These are phyloP conservation scores for Didymella lethalis DNA, from an alignment of 2,329 filamentous ascomycete species.

Conservation along the genomic window DNA sequence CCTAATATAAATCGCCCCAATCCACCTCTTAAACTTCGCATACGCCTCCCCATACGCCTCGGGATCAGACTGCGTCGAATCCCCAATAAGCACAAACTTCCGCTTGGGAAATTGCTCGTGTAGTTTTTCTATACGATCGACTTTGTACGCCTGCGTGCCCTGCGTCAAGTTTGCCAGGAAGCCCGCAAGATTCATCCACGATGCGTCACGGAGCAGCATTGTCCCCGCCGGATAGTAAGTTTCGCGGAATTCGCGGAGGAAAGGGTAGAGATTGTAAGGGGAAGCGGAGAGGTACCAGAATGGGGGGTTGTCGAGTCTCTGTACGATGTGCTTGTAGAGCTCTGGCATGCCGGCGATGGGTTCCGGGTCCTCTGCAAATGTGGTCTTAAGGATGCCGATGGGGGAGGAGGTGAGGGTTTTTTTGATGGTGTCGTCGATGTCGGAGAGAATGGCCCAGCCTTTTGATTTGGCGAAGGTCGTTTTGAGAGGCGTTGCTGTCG, in stretches of 20 bases:
- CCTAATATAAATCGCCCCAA: constrained; percentile 83
- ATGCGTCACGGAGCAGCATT: constrained; percentile 82
- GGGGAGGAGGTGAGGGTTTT: constrained; percentile 82
- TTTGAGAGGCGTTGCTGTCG: constrained; percentile 63
- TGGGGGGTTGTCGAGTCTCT: constrained; percentile 65
- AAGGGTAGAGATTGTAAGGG: constrained; percentile 92
- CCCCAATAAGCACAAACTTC: constrained; percentile 84
- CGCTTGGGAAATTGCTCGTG: constrained; percentile 78
- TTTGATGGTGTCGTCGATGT: constrained; percentile 97
- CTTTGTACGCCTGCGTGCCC: constrained; percentile 86
- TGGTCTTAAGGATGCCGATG: constrained; percentile 80
- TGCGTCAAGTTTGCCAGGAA: constrained; percentile 80
- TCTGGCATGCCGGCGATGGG: constrained; percentile 84
- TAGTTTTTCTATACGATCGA: constrained; percentile 78
- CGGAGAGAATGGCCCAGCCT: constrained; percentile 87
- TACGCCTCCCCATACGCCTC: constrained; percentile 87
- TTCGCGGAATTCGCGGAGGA: constrained; percentile 77
- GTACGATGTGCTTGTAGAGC: constrained; percentile 74
- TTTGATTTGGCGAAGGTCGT: constrained; percentile 78
- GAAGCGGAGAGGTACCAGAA: constrained; percentile 96
- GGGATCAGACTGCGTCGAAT: constrained; percentile 90
- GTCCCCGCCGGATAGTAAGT: constrained; percentile 78
- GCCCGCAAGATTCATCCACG: constrained; percentile 83
- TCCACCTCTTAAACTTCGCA: constrained; percentile 74
- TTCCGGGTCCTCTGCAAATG: constrained; percentile 78